Base-by-base conservation (phyloP, 768 basidiomycete genomes). In the Kwoniella newhampshirensis region DNA sequence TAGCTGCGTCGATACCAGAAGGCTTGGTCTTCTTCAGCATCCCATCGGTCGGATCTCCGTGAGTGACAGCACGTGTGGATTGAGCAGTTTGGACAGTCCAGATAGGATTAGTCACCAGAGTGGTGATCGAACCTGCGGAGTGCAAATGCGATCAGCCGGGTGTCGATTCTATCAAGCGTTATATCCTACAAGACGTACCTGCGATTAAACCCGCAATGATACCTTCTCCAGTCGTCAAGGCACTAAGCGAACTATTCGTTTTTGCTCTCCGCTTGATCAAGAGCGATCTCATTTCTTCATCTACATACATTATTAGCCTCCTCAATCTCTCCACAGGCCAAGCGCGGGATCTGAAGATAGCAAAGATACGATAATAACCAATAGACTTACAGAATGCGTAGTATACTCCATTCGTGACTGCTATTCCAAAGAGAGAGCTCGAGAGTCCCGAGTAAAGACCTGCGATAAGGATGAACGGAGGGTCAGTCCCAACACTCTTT, bases 81-180 rank as follows among this genome's bases (percentile, higher is more conserved):
- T 94, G 91, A 7, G 87, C 86, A 4, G 91, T 91, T 74, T 98
- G 92, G 20, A 98, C 81, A 45, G 96, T 91, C 96, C 96, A 99
- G 59, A 98, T 87, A 2, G 94, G 94, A 77, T 98, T 97, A 74
- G 85, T 88, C 61, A 89, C 81, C 62, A 94, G 77, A 3, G 91
- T 88, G 2, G 94, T 96, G 11, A 88, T 88, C 40, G 87, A 87
- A 36, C 92, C 93, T 90, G 62, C 2, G 11, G 25, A 30, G 27
- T 8, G 11, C 7, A 27, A 27, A 5, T 12, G 17, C 23, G 32
- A 35, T 23, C 32, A 26, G 32, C 41, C 25, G n/a, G n/a, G n/a
- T n/a, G n/a, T n/a, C n/a, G n/a, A n/a, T n/a, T n/a, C n/a, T n/a
- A n/a, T n/a, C n/a, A n/a, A n/a, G n/a, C n/a, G n/a, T n/a, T n/a